Conservation (phyloP, 2,329 filamentous ascomycete species). For the Verticillium nubilum region DNA sequence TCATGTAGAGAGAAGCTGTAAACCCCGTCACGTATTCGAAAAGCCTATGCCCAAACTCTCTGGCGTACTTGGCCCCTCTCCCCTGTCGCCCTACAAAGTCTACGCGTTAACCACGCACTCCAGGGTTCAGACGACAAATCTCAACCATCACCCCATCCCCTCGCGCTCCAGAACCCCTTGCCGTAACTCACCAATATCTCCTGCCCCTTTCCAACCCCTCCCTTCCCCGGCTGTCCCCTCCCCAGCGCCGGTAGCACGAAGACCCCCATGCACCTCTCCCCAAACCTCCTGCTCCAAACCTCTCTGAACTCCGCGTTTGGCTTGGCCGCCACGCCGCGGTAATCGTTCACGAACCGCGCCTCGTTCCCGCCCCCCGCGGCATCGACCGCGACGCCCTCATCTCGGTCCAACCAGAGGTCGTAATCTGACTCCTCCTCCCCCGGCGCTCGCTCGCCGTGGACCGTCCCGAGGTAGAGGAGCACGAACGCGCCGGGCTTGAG, state of each 20-base stretch:
- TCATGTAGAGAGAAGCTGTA: too few relatives aligned
- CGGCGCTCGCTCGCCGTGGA: conserved; percentile 31
- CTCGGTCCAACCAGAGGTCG: conserved; percentile 58
- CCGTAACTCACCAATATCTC: conserved; percentile 64
- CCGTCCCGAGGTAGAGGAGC: conserved; percentile 55
- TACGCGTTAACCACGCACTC: too few relatives aligned
- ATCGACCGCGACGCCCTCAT: conserved; percentile 53
- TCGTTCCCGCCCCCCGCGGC: conserved; percentile 55
- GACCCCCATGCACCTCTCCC: conserved; percentile 51
- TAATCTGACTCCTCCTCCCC: conserved; percentile 47
- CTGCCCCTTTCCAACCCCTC: conserved; percentile 49
- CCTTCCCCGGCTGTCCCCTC: conserved; percentile 18
- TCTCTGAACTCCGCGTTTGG: conserved; percentile 56
- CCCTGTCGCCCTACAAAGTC: too few relatives aligned
- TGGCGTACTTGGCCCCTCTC: too few relatives aligned
- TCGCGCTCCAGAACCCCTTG: conserved; percentile 56
- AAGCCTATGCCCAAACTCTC: too few relatives aligned
- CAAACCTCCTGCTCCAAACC: conserved; percentile 47
- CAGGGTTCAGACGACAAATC: background rate
- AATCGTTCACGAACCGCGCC: conserved; percentile 63
- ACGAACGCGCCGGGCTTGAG: conserved; percentile 51
- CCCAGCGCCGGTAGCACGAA: conserved; percentile 43
- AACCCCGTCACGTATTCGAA: too few relatives aligned
- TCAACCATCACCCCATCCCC: background rate
- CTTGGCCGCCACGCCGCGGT: conserved; percentile 47